These are phyloP conservation scores for Castanea sativa DNA, from an alignment of 306 rosid species.

Conservation along the genomic window DNA sequence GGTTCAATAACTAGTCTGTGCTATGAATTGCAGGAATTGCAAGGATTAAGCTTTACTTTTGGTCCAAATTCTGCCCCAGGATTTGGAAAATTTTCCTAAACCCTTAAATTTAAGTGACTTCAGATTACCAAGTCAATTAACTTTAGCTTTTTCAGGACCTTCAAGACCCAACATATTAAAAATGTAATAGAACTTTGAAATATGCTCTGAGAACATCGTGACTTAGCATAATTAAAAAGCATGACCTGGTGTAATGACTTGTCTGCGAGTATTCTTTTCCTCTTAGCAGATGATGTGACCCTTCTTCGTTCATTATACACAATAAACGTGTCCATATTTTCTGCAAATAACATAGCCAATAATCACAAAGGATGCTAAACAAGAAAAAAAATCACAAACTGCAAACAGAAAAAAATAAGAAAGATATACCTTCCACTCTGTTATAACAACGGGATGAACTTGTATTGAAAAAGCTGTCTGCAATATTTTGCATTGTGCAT, in stretches of 20 bases:
- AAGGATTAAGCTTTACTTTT: background rate
- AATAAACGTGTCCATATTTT: slow-evolving; percentile 76
- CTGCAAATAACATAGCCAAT: slow-evolving; percentile 40
- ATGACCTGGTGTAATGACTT: slow-evolving; percentile 86
- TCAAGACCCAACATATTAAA: slow-evolving; percentile 6
- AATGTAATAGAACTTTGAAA: slow-evolving; percentile 1
- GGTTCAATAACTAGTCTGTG: slow-evolving; percentile 17
- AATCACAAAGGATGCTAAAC: slow-evolving; percentile 16
- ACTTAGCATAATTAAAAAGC: slow-evolving; percentile 13
- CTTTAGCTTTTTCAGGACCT: slow-evolving; percentile 7
- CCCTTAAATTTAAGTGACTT: background rate
- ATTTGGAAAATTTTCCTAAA: slow-evolving; percentile 1
- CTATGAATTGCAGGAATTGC: slow-evolving; percentile 6
- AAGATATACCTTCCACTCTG: slow-evolving; percentile 59
- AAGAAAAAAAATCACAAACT: slow-evolving; percentile 18
- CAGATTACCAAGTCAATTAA: background rate
- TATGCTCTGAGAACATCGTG: background rate
- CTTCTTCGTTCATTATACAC: slow-evolving; percentile 85
- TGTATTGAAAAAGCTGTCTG: slow-evolving; percentile 70
- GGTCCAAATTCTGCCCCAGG: background rate
- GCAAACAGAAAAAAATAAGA: slow-evolving; percentile 17
- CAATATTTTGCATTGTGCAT: slow-evolving; percentile 98
- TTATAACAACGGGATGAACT: slow-evolving; percentile 60
- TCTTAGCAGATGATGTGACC: slow-evolving; percentile 95
- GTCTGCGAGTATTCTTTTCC: slow-evolving; percentile 58